Base-by-base conservation (phyloP, 306 rosid species). In the Prunus fruticosa region DNA sequence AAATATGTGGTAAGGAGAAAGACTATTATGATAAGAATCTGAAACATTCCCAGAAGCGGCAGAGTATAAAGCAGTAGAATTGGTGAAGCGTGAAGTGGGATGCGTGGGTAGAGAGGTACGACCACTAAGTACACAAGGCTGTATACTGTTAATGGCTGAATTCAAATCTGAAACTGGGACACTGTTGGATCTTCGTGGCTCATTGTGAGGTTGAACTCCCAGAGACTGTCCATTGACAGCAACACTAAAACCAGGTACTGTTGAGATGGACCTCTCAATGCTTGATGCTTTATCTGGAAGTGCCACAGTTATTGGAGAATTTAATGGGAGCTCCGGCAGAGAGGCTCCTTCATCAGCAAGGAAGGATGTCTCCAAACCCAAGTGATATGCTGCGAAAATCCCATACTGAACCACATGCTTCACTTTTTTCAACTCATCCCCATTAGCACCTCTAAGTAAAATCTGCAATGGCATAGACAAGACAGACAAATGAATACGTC, bases 281-380 rank as follows among this genome's bases (percentile, higher is more conserved):
- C 85, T 74, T 72, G 86, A 86, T 45, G 91, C 49, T 64, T 81
- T 91, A 78, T 89, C 78, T 32, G 98, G 98, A 84, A 96, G 89
- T 30, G 91, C 87, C 82, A 92, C 95, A n/a, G 88, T 81, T 74
- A 90, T 76, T 69, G 89, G 89, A 82, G 94, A 83, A 79, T 87
- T 86, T 58, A 91, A 81, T 20, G 93, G 96, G 75, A 92, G 81
- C 80, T 91, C 99, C 28, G 99, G 99, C 78, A 96, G 70, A 70
- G 96, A 85, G 71, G 93, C 99, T 77, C 99, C 98, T 88, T 96
- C 99, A 50, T 96, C 98, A 50, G 99, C 99, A 76, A 96, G 99
- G 84, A 96, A 96, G 73, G 97, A 96, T 60, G 97, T 93, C 91
- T 96, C 99, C 87, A 96, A 23, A 76, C 97, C 98, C 86, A 96